Percentiles rank a stretch among this genome's conserved stretches.
Evolutionary conservation across 2,329 filamentous ascomycete genomes (phyloP).

Genomic region (Fusarium nelsonii): DNA sequence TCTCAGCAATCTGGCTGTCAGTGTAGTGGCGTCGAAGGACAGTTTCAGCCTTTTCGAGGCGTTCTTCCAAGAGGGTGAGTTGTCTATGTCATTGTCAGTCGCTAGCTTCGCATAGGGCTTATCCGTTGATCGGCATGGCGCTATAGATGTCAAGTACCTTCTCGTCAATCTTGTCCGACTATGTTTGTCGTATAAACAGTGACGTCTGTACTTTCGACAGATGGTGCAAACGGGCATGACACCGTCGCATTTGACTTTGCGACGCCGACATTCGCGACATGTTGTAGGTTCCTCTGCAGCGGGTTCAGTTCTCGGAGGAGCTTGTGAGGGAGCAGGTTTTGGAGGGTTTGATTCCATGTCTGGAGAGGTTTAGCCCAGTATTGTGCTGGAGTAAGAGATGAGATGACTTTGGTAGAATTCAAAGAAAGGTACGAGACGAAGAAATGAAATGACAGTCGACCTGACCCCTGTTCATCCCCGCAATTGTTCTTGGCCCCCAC

Average conservation of each 20-base stretch:
- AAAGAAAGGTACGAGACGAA: conserved; percentile 7
- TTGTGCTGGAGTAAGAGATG: background rate
- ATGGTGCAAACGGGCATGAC: conserved; percentile 36
- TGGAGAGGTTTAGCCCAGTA: background rate
- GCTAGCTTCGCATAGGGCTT: background rate
- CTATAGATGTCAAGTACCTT: conserved; percentile 10
- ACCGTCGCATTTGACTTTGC: conserved; percentile 37
- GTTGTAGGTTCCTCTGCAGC: conserved; percentile 29
- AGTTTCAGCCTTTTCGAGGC: conserved; percentile 39
- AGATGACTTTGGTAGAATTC: conserved; percentile 20
- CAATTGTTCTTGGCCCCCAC: conserved; percentile 17
- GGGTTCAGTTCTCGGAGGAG: conserved; percentile 6
- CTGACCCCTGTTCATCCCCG: conserved; percentile 23
- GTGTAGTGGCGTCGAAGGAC: conserved; percentile 38
- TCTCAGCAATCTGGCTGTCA: conserved; percentile 34
- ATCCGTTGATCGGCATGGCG: background rate
- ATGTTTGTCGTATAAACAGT: conserved; percentile 37
- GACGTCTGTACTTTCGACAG: conserved; percentile 32
- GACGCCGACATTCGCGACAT: conserved; percentile 36
- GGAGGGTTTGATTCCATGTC: conserved; percentile 8
- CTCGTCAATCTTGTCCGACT: conserved; percentile 32
- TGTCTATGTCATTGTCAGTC: conserved; percentile 29
- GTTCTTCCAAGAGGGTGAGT: conserved; percentile 38
- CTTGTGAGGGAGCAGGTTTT: conserved; percentile 13
- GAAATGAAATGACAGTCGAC: conserved; percentile 3